Base-by-base conservation (phyloP, 305 asterid species). In the Solanum hybrid region DNA sequence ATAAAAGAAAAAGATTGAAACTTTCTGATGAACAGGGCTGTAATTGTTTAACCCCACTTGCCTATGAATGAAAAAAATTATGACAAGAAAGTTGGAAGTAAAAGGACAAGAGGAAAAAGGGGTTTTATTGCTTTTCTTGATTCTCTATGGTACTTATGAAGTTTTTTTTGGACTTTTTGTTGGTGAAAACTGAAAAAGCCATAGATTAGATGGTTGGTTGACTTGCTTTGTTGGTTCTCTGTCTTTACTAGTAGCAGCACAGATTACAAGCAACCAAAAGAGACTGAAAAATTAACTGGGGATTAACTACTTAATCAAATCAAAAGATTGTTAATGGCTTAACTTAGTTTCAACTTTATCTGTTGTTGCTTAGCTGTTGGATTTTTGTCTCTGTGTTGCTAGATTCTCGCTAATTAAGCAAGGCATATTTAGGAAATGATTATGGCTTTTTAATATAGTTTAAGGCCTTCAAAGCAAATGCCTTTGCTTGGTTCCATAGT, bases 151-250 rank as follows among this genome's bases (percentile, higher is more conserved):
- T 75, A 73, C 75, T 88, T 39, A 0, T 22, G 83, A 88, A 10
- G 29, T 15, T 17, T 4, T 75, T 27, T 29, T 88, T 38, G 73
- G 68, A 87, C 89, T 10, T 77, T 87, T 87, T 73, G 22, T 75
- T 65, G 34, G 85, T 38, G 73, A 88, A 72, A 24, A 38, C 39
- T 24, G 51, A 73, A 76, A 73, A 68, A 24, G 26, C 20, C 29
- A 51, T 29, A 45, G 86, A 34, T 33, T 75, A 87, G 89, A 88
- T 72, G n/a, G 76, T 41, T 88, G 86, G 76, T 88, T 88, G 90
- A 88, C 86, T 88, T 78, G 17, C 31, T 29, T 78, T 22, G 61
- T 75, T 29, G 90, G 17, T 29, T 39, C 83, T 88, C 8, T 76
- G 39, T 41, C 90, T 88, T 87, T 87, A 15, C 70, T 73, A 20